Evolutionary conservation across 2,329 filamentous ascomycete genomes (phyloP).

Genomic region (Chaetomiaceae sp.): DNA sequence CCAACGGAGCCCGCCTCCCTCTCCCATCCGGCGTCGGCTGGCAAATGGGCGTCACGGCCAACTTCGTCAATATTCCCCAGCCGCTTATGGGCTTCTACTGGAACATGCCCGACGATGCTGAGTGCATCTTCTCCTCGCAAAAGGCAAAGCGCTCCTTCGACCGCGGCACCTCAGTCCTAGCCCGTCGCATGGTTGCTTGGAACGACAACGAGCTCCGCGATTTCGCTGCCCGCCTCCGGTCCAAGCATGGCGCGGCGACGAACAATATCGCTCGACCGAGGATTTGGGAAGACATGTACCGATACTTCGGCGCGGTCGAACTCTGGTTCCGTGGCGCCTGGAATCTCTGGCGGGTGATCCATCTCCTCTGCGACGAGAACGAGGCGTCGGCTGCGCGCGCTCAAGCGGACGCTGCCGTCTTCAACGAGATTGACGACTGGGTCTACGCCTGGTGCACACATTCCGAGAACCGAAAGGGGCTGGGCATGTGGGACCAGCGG

Average conservation of each 20-base stretch:
- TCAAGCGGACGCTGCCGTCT: neutral
- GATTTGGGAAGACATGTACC: constrained; percentile 38
- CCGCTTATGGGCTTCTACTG: constrained; percentile 35
- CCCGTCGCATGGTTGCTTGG: constrained; percentile 6
- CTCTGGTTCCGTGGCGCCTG: constrained; percentile 44
- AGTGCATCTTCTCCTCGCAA: constrained; percentile 18
- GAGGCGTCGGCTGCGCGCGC: neutral
- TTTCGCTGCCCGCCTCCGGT: neutral
- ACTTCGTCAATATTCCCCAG: neutral
- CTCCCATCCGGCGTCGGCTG: neutral
- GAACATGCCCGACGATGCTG: constrained; percentile 29
- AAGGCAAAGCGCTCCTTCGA: constrained; percentile 1
- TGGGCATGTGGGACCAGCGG: constrained; percentile 30
- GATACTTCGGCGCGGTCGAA: constrained; percentile 46
- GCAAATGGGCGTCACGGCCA: neutral
- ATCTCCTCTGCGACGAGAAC: constrained; percentile 17
- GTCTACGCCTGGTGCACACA: constrained; percentile 35
- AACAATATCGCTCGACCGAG: constrained; percentile 29
- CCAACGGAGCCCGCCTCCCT: neutral
- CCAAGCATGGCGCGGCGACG: neutral
- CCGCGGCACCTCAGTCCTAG: neutral
- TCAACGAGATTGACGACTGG: constrained; percentile 30
- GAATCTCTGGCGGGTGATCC: constrained; percentile 44
- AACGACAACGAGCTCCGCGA: constrained; percentile 19
- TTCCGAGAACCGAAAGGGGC: constrained; percentile 30